These are phyloP conservation scores for Leucocoprinus leucothites DNA, from an alignment of 768 basidiomycete genomes.

Conservation along the genomic window DNA sequence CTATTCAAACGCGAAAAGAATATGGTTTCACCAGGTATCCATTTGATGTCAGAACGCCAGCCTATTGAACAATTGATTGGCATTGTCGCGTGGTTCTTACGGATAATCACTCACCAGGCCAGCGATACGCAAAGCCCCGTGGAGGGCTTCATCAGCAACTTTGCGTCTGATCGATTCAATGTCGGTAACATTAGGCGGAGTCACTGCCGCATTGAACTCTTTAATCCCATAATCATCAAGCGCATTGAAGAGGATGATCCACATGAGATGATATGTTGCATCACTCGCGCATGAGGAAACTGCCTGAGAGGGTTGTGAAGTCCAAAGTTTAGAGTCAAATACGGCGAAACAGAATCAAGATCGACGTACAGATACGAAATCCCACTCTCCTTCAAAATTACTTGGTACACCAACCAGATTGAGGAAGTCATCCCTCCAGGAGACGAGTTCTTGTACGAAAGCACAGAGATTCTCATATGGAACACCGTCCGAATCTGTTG, in stretches of 20 bases:
- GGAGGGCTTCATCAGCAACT: constrained; percentile 77
- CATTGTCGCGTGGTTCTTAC: background rate
- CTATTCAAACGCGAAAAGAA: constrained; percentile 10
- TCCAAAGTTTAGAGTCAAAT: background rate
- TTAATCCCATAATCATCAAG: constrained; percentile 83
- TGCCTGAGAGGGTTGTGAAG: constrained; percentile 27
- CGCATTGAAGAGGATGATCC: constrained; percentile 80
- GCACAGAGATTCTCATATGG: constrained; percentile 58
- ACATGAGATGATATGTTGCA: constrained; percentile 89
- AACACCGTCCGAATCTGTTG: constrained; percentile 74
- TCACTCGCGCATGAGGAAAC: constrained; percentile 72
- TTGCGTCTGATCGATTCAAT: constrained; percentile 66
- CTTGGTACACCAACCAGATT: constrained; percentile 81
- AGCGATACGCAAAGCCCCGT: constrained; percentile 83
- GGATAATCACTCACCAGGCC: constrained; percentile 59
- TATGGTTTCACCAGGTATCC: constrained; percentile 69
- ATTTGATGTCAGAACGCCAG: constrained; percentile 80
- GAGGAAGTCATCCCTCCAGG: constrained; percentile 79
- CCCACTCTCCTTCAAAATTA: constrained; percentile 84
- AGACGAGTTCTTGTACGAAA: constrained; percentile 53
- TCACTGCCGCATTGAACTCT: constrained; percentile 51
- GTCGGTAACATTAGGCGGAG: constrained; percentile 37
- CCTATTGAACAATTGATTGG: constrained; percentile 33
- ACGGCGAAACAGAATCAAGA: constrained; percentile 2
- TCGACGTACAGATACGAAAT: constrained; percentile 66